These are phyloP conservation scores for Aspergillus bridgeri DNA, from an alignment of 495 filamentous ascomycete species.

Conservation along the genomic window DNA sequence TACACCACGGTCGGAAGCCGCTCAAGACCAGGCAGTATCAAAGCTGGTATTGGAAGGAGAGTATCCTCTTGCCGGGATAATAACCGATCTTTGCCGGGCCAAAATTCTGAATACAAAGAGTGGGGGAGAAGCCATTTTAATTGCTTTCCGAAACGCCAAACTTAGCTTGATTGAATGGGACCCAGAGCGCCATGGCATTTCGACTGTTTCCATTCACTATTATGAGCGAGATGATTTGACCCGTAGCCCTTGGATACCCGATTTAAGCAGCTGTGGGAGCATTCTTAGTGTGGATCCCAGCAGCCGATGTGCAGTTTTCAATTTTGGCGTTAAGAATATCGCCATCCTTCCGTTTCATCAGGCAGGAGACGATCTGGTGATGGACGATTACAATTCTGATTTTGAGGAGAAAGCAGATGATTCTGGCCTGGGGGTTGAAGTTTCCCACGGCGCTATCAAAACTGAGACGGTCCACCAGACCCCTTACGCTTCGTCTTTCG, in stretches of 20 bases:
- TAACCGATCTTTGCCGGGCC: constrained; percentile 76
- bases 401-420: constrained; percentile 53
- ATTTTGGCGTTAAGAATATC: constrained; percentile 82
- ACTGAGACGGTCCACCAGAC: constrained; percentile 57
- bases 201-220: constrained; percentile 92
- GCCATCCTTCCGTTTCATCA: constrained; percentile 93
- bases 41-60: constrained; percentile 87
- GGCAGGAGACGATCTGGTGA: constrained; percentile 78
- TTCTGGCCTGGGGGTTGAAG: constrained; percentile 4
- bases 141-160: constrained; percentile 87
- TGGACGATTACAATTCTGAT: constrained; percentile 84
- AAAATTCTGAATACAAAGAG: constrained; percentile 65
- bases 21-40: constrained; percentile 53
- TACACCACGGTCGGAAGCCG: constrained; percentile 34
- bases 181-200: constrained; percentile 67
- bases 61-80: constrained; percentile 74
- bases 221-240: constrained; percentile 90
- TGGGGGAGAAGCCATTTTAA: constrained; percentile 79
- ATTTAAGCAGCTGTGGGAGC: constrained; percentile 65
- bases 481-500: constrained; percentile 87
- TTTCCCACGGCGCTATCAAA: constrained; percentile 40
- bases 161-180: constrained; percentile 95
- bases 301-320: constrained; percentile 87
- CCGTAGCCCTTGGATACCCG: constrained; percentile 69
- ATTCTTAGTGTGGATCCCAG: constrained; percentile 85